Evolutionary conservation across 257 asterid genomes (phyloP).

Genomic region (Knoxia roxburghii): DNA sequence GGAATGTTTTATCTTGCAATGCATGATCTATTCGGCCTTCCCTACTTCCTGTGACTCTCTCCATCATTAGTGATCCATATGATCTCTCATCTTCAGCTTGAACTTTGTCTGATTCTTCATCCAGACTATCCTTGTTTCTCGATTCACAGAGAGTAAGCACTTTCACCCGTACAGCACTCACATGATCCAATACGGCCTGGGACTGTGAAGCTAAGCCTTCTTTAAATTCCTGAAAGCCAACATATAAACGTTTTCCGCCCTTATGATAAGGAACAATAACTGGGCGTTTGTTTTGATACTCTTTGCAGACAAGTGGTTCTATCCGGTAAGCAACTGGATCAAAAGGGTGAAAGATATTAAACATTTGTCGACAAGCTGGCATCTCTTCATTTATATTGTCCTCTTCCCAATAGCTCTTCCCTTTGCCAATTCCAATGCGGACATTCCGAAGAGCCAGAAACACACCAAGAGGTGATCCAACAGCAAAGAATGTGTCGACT

Average conservation of each 20-base stretch:
- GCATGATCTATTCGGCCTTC: conserved; percentile 86
- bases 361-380: conserved; percentile 91
- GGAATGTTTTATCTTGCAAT: conserved; percentile 93
- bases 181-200: conserved; percentile 53
- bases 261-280: conserved; percentile 88
- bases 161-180: conserved; percentile 60
- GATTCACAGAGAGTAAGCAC: conserved; percentile 86
- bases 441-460: conserved; percentile 92
- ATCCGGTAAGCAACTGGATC: conserved; percentile 97
- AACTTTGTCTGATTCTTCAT: conserved; percentile 49
- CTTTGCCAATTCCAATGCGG: conserved; percentile 88
- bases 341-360: conserved; percentile 91
- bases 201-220: conserved; percentile 73
- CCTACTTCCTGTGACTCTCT: conserved; percentile 64
- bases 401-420: conserved; percentile 78
- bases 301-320: conserved; percentile 93
- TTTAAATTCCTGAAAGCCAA: conserved; percentile 86
- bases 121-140: conserved; percentile 35
- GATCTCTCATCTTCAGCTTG: conserved; percentile 64
- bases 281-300: conserved; percentile 59
- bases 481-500: conserved; percentile 97
- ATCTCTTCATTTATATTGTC: conserved; percentile 77
- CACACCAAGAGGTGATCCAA: conserved; percentile 96
- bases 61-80: conserved; percentile 84
- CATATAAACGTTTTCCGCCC: conserved; percentile 91